Evolutionary conservation across 202 grass and related monocot genomes (phyloP), one percentile per base, ranked within the genome.

Genomic region (Sporobolus alterniflorus): DNA sequence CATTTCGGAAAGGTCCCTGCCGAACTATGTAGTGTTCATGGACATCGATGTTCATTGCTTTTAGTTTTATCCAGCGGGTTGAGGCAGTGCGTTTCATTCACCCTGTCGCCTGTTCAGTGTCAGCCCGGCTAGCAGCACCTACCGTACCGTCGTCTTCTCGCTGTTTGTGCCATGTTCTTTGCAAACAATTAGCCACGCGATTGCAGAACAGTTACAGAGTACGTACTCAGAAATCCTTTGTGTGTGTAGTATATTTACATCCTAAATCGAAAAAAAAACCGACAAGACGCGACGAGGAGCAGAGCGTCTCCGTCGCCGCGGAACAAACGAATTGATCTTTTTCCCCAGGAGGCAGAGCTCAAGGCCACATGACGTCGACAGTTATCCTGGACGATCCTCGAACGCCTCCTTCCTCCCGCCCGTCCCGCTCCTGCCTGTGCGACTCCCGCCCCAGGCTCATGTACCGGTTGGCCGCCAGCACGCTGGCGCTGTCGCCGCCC

Each of bases 331-430:
- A 73, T 54, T 21, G 47, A 34, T 13, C 21, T 14, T 11, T 50
- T 16, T n/a, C n/a, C n/a, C 7, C 26, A 1, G 17, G n/a, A 6
- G 4, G 7, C 9, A 3, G 1, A 39, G 33, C 4, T 82, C 67
- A 90, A 20, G 83, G 88, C 88, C 88, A 90, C 88, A 86, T 86
- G 11, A 86, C 25, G 59, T 90, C 83, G 40, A 90, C 83, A 0
- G 83, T 72, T 17, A 89, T 73, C 65, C 66, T 72, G 72, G 88
- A 69, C 55, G 57, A 89, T 89, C 83, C 78, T 90, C 88, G 49
- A 82, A 82, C 57, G 83, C 65, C 20, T 73, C 10, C 20, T 67
- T 46, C 30, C 73, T 3, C 29, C 26, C 18, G 10, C 36, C 64
- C n/a, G n/a, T n/a, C n/a, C 40, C 15, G 55, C n/a, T 29, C 31